These are phyloP conservation scores for Sorghum bicolor DNA, from an alignment of 176 grass and related monocot genomes.

Conservation along the genomic window Sorghum_bicolor_NCBIv3 NC_012870.2:54120001-54120500, in stretches of 20 bases:
- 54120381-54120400: slow-evolving; percentile 28
- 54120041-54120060: not conserved
- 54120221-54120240: not conserved
- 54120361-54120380: not conserved
- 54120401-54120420: not conserved
- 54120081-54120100: not conserved
- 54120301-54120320: not conserved
- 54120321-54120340: not conserved
- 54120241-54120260: not conserved
- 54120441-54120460: slow-evolving; percentile 15
- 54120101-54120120: not conserved
- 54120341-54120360: not conserved
- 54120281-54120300: not conserved
- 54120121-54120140: not conserved
- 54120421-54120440: slow-evolving; percentile 4
- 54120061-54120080: not conserved
- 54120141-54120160: not conserved
- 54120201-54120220: not conserved
- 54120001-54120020: not conserved
- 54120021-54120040: not conserved
- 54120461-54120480: not conserved
- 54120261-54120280: not conserved
- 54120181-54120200: not conserved
- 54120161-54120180: not conserved
- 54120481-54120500: slow-evolving; percentile 22